Evolutionary conservation across 768 basidiomycete genomes (phyloP).

Genomic region (Kwoniella dejecticola): DNA sequence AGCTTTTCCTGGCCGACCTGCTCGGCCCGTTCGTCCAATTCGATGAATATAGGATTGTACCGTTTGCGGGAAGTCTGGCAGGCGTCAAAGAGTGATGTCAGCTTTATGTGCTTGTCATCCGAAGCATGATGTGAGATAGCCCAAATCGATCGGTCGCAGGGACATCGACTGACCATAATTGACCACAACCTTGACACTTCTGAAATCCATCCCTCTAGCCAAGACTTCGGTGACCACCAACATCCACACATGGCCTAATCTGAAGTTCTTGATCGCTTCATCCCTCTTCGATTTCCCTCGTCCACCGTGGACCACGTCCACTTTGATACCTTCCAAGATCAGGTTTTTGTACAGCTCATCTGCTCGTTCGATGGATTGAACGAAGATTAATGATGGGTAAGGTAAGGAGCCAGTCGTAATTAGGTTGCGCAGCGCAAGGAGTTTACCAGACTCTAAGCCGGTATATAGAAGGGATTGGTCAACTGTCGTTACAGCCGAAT

Average conservation of each 20-base stretch:
- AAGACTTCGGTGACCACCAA: constrained; percentile 96
- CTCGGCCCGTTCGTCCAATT: constrained; percentile 94
- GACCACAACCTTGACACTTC: constrained; percentile 87
- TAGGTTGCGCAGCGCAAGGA: constrained; percentile 80
- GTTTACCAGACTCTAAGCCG: constrained; percentile 89
- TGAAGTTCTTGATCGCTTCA: constrained; percentile 79
- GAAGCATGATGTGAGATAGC: too few relatives aligned
- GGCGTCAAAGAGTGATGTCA: neutral
- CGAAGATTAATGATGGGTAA: constrained; percentile 88
- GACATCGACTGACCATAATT: constrained; percentile 60
- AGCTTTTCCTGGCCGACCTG: constrained; percentile 87
- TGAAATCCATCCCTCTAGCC: constrained; percentile 98
- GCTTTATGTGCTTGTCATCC: neutral
- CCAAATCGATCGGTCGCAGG: too few relatives aligned
- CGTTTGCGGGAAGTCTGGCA: constrained; percentile 87
- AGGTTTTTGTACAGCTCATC: constrained; percentile 75
- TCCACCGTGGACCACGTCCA: constrained; percentile 88
- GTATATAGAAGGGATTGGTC: constrained; percentile 86
- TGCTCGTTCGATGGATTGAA: constrained; percentile 71
- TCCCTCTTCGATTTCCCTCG: constrained; percentile 85
- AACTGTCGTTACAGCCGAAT: constrained; percentile 90
- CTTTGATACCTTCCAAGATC: constrained; percentile 73
- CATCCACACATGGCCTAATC: constrained; percentile 87
- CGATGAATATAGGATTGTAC: constrained; percentile 95
- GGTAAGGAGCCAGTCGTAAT: constrained; percentile 70